Base-by-base conservation (phyloP, 176 grass and related monocot species). In the Phragmites australis region DNA sequence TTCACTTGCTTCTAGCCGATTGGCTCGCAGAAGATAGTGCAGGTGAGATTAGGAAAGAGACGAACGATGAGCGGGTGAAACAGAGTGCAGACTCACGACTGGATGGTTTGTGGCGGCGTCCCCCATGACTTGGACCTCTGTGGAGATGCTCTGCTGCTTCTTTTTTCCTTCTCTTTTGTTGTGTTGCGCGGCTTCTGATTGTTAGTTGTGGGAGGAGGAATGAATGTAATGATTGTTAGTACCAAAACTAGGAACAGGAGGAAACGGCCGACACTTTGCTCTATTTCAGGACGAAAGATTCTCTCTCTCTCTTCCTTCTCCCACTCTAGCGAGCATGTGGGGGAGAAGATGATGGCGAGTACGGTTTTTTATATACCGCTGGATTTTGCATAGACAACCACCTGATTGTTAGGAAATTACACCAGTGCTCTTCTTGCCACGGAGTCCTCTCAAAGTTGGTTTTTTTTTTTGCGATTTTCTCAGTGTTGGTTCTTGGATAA, bases 201-300 rank as follows among this genome's bases (percentile, higher is more conserved):
- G 77, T 41, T 62, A 39, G 57, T 81, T 48, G 46, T 17, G 46
- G 25, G 73, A 63, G 80, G 26, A 48, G 55, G 79, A 54, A 61
- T 67, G 70, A 81, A 81, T 41, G 78, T 39, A 19, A 2, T 50
- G 61, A 51, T 2, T 37, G 63, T 43, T 46, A 62, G 68, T n/a
- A 62, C 75, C 70, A 85, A 76, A 81, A 81, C 82, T 31, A 76
- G 82, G 87, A 85, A 56, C 39, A 13, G 55, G 70, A 62, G 47
- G 71, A 81, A 85, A 85, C 77, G 46, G 22, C 77, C 63, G 63
- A 8, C 71, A 6, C 82, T 89, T 85, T 65, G 82, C 63, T 69
- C 70, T 70, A 70, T 89, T 81, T 53, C 27, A 41, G 82, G 87
- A 17, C 76, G 53, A 41, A 62, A 76, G 69, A 85, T 58, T 80